Percentiles rank a stretch among this genome's conserved stretches.
Conservation (phyloP, 345 rosid species). For the Euclidium syriacum region DNA sequence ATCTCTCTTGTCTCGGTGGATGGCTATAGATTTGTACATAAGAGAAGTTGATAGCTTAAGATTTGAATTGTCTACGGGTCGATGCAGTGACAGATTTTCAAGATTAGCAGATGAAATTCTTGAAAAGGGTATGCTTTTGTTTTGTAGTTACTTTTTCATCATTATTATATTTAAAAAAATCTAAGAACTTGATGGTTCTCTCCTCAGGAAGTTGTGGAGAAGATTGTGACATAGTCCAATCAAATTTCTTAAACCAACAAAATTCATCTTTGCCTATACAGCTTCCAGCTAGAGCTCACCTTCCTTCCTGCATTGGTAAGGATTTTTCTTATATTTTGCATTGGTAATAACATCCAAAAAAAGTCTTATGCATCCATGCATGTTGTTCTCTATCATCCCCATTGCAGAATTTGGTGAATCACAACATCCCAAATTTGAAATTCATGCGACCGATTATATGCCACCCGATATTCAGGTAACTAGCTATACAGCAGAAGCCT, state of each 20-base stretch:
- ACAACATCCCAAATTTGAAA: conserved; percentile 66
- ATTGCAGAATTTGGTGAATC: conserved; percentile 62
- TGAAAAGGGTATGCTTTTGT: conserved; percentile 49
- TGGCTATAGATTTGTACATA: conserved; percentile 88
- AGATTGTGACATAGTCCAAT: conserved; percentile 44
- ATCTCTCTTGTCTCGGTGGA: conserved; percentile 93
- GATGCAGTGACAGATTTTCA: conserved; percentile 61
- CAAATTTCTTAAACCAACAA: conserved; percentile 47
- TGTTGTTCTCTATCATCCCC: conserved; percentile 4
- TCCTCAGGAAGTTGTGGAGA: conserved; percentile 49
- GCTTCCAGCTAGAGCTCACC: conserved; percentile 83
- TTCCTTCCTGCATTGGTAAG: conserved; percentile 86
- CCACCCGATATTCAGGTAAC: conserved; percentile 48
- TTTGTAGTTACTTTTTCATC: background rate
- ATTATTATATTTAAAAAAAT: background rate
- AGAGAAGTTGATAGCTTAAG: conserved; percentile 88
- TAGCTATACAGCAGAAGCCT: background rate
- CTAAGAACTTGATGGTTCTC: background rate
- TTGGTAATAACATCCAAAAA: background rate
- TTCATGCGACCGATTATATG: conserved; percentile 58
- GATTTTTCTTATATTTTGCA: background rate
- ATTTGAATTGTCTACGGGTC: conserved; percentile 81
- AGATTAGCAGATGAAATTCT: conserved; percentile 79
- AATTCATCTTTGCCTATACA: conserved; percentile 62
- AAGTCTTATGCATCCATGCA: background rate